A percentile compares a stretch with the other conserved stretches of the same genome.
Conservation (phyloP, 2,329 filamentous ascomycete genomes). For the Colletotrichum sp. region DNA sequence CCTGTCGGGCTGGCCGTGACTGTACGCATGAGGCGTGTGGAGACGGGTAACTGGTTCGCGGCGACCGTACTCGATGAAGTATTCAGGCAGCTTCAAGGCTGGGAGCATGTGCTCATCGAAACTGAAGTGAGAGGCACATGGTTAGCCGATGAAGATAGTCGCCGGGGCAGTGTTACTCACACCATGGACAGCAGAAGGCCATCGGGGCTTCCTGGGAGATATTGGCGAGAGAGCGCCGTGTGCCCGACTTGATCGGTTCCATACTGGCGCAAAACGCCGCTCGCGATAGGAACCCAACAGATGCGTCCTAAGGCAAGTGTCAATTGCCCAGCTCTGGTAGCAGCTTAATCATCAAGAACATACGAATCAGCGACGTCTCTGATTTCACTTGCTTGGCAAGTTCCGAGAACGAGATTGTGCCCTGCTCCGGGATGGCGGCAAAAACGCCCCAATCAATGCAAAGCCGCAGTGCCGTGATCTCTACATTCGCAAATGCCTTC, state of each 20-base stretch:
- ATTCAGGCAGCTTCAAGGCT: slow-evolving; percentile 30
- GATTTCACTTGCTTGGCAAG: slow-evolving; percentile 31
- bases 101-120: slow-evolving; percentile 29
- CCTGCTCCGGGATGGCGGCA: slow-evolving; percentile 31
- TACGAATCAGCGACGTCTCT: slow-evolving; percentile 31
- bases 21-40: slow-evolving; percentile 32
- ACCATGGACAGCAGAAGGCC: slow-evolving; percentile 19
- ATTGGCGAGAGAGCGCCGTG: slow-evolving; percentile 24
- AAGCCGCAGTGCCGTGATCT: slow-evolving; percentile 21
- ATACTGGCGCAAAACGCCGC: slow-evolving; percentile 23
- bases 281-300: slow-evolving; percentile 22
- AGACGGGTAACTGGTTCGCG: slow-evolving; percentile 30
- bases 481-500: background rate
- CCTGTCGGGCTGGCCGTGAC: slow-evolving; percentile 29
- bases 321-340: accelerated
- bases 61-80: slow-evolving; percentile 35
- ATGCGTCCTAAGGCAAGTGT: slow-evolving; percentile 20
- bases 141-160: no score
- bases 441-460: slow-evolving; percentile 37
- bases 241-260: slow-evolving; percentile 26
- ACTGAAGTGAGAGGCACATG: background rate
- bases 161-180: no score
- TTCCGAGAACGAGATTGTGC: slow-evolving; percentile 28
- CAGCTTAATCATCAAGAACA: background rate
- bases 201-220: slow-evolving; percentile 11